Conservation (phyloP, 129 eudicot species). For the Erigeron canadensis region DNA sequence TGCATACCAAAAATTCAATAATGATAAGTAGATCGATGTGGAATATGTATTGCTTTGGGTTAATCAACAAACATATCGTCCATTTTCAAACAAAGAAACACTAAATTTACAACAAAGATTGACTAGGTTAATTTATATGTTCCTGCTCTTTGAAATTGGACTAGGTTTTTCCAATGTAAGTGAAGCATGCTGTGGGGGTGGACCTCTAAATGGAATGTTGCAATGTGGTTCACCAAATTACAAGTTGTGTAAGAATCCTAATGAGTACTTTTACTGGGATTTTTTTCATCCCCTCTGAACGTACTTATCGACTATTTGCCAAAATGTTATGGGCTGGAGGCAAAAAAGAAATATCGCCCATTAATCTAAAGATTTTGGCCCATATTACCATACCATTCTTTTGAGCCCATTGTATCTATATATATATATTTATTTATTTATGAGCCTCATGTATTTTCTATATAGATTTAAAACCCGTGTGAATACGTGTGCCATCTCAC, state of each 20-base stretch:
- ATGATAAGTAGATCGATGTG: too few species aligned
- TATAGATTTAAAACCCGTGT: too few species aligned
- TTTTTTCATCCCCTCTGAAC: conserved; percentile 68
- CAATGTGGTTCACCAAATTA: conserved; percentile 60
- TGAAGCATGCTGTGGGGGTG: conserved; percentile 69
- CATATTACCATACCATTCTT: background rate
- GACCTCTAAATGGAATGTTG: conserved; percentile 55
- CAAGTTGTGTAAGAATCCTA: conserved; percentile 50
- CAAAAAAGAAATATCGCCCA: conserved; percentile 40
- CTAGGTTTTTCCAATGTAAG: conserved; percentile 49
- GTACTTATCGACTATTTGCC: conserved; percentile 47
- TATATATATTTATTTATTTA: too few species aligned
- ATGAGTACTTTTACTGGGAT: conserved; percentile 63
- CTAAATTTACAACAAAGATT: background rate
- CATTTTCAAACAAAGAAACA: too few species aligned
- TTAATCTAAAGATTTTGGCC: conserved; percentile 55
- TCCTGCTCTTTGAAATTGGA: background rate
- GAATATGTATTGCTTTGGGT: too few species aligned
- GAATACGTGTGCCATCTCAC: too few species aligned
- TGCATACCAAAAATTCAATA: too few species aligned
- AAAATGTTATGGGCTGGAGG: conserved; percentile 60
- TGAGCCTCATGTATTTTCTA: too few species aligned
- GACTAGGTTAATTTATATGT: background rate
- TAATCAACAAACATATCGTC: too few species aligned
- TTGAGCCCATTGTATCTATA: too few species aligned